Conservation (phyloP, 495 filamentous ascomycete species). For the Cetradonia linearis region DNA sequence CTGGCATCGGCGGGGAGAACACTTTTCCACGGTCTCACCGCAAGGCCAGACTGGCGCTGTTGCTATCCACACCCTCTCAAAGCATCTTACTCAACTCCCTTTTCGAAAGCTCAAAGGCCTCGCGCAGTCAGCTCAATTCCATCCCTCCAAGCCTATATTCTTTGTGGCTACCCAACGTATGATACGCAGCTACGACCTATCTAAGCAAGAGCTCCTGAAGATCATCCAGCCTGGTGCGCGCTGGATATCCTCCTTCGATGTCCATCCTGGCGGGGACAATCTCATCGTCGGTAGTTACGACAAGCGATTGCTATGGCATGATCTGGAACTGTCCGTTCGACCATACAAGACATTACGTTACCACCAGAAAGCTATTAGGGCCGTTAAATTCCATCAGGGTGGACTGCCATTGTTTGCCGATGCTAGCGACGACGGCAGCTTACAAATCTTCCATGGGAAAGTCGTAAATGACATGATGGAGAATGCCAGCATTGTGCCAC, state of each 20-base stretch:
- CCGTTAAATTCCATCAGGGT: constrained; percentile 74
- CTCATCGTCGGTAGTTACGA: constrained; percentile 90
- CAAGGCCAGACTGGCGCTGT: constrained; percentile 69
- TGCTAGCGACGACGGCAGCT: constrained; percentile 80
- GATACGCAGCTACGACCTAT: constrained; percentile 85
- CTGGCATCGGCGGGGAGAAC: constrained; percentile 92
- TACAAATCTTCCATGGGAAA: constrained; percentile 95
- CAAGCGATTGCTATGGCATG: constrained; percentile 89
- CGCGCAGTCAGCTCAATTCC: constrained; percentile 84
- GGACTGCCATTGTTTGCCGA: constrained; percentile 84
- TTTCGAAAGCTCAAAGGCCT: constrained; percentile 76
- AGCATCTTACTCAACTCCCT: constrained; percentile 87
- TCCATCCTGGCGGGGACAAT: constrained; percentile 90
- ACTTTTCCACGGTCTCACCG: constrained; percentile 86
- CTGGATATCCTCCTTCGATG: constrained; percentile 89
- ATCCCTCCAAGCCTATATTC: constrained; percentile 83
- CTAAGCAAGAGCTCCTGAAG: constrained; percentile 79
- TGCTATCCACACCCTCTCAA: constrained; percentile 87
- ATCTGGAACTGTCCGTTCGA: constrained; percentile 77
- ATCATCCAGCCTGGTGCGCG: constrained; percentile 83
- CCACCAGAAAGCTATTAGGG: constrained; percentile 80
- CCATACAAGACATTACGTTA: constrained; percentile 96
- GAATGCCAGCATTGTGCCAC: constrained; percentile 88
- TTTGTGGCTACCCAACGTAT: constrained; percentile 91
- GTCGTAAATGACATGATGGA: constrained; percentile 89